Evolutionary conservation across 495 filamentous ascomycete species (phyloP), one percentile per base, ranked within the genome.

Genomic region (Aeminium ludgeri): DNA sequence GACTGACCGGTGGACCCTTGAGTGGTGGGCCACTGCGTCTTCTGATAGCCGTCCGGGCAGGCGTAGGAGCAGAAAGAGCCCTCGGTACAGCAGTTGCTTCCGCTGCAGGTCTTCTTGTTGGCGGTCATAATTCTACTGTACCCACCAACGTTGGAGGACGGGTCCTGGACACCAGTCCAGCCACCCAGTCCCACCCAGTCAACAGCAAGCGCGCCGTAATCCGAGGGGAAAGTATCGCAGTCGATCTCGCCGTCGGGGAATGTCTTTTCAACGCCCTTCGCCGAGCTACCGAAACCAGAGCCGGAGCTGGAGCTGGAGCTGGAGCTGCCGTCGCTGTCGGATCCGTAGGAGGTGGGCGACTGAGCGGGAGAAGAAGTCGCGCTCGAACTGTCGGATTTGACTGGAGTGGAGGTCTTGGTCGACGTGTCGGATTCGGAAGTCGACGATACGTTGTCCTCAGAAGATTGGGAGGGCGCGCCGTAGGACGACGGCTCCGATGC

Each of bases 31-130:
- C 86, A 97, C 60, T 96, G 86, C 30, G 77, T 70, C 71, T 95
- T 95, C 53, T 86, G 77, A 65, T 85, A 95, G 39, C 86, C 86
- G 34, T 76, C 55, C 6, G 89, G 86, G 65, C 89, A 97, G 38
- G 80, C 82, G 54, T 96, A 97, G 4, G 86, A 93, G 69, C 89
- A 95, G 64, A 84, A 81, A 33, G 67, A 62, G 30, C 74, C 77
- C 7, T 65, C 55, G 18, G 48, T 57, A 60, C 84, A 86, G 36
- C 55, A 58, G 23, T 65, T 56, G 10, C 66, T 68, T 13, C 57
- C 59, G 8, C 57, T 50, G 36, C 77, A 72, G n/a, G 61, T 27
- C 7, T 38, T 43, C 1, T 27, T 34, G 12, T 48, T 49, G 0
- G 43, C 63, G 40, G 79, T 77, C 31, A 65, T 68, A 42, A 82